Evolutionary conservation across 2,329 filamentous ascomycete species (phyloP).

Genomic region (Venturiaceae sp.): DNA sequence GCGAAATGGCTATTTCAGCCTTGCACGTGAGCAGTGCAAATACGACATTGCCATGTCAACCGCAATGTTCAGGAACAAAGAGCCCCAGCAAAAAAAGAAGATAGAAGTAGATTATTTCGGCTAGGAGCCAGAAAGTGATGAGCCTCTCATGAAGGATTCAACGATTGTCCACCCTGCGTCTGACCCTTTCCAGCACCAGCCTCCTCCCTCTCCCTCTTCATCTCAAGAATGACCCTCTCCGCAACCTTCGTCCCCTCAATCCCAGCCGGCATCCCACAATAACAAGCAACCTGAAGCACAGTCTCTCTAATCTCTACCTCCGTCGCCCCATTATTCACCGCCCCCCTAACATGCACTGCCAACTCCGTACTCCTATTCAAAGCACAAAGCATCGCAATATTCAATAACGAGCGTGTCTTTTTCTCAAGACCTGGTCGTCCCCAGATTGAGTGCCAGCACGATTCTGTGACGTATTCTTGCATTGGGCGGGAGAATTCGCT

Average conservation of each 20-base stretch:
- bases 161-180: too few relatives aligned
- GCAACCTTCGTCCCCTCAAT: constrained; percentile 45
- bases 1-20: too few relatives aligned
- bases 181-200: background rate
- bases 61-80: too few relatives aligned
- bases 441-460: constrained; percentile 56
- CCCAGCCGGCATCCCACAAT: constrained; percentile 45
- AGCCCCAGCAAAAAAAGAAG: too few relatives aligned
- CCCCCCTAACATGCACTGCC: constrained; percentile 52
- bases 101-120: too few relatives aligned
- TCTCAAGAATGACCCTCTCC: constrained; percentile 41
- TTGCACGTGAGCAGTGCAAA: too few relatives aligned
- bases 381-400: constrained; percentile 56
- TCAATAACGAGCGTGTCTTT: constrained; percentile 52
- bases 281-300: constrained; percentile 39
- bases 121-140: too few relatives aligned
- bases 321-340: constrained; percentile 51
- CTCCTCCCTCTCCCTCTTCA: constrained; percentile 30
- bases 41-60: too few relatives aligned
- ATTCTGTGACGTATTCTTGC: constrained; percentile 48
- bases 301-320: constrained; percentile 56
- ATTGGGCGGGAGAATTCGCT: constrained; percentile 51
- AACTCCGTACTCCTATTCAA: constrained; percentile 51
- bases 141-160: too few relatives aligned
- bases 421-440: constrained; percentile 51